Conservation (phyloP, 306 rosid genomes). For the Quercus berberidifolia region DNA sequence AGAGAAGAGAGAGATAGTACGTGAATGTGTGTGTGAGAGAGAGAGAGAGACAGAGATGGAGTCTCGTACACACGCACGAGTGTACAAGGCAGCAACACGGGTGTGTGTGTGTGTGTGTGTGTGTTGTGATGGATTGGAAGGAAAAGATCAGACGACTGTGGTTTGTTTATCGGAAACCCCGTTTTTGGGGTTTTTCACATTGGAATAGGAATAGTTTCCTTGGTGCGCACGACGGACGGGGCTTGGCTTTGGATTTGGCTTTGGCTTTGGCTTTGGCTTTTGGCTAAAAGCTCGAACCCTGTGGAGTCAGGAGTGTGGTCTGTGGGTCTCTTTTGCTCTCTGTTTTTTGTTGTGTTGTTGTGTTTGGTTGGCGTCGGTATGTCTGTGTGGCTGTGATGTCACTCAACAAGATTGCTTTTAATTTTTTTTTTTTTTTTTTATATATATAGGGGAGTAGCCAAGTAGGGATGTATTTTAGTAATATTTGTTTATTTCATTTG, state of each 20-base stretch:
- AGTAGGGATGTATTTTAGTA: too few species aligned
- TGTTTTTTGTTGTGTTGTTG: too few species aligned
- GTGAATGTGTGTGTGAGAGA: neutral
- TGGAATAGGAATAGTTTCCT: constrained; percentile 15
- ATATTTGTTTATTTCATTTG: too few species aligned
- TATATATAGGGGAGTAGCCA: too few species aligned
- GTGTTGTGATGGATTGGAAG: constrained; percentile 11
- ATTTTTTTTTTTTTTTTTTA: too few species aligned
- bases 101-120: neutral
- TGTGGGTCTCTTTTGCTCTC: too few species aligned
- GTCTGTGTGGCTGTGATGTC: too few species aligned
- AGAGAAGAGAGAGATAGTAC: constrained; percentile 7
- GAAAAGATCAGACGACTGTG: constrained; percentile 30
- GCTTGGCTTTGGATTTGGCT: constrained; percentile 29
- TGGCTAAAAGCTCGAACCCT: too few species aligned
- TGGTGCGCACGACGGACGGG: constrained; percentile 34
- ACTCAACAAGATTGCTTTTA: too few species aligned
- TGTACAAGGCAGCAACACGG: neutral
- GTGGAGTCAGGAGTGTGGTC: too few species aligned
- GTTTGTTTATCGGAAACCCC: constrained; percentile 38
- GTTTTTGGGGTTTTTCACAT: constrained; percentile 33
- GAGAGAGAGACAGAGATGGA: neutral
- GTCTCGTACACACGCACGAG: constrained; percentile 2
- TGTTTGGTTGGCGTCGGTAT: too few species aligned
- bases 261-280: too few species aligned